Conservation (phyloP, 2,329 filamentous ascomycete species). For the Monilinia fructicola region DNA sequence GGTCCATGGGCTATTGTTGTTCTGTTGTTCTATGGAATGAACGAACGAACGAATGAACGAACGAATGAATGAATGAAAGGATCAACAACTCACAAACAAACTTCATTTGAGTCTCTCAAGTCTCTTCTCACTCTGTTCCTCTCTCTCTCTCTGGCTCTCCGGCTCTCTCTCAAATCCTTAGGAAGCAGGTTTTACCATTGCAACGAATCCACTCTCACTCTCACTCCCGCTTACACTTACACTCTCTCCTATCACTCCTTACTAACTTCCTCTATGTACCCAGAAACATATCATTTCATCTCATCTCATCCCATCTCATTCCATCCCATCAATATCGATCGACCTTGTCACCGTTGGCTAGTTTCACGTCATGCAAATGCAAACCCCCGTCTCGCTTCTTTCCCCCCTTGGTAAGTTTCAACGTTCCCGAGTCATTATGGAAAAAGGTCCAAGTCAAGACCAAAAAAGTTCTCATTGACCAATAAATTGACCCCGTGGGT, state of each 20-base stretch:
- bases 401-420: conserved; percentile 38
- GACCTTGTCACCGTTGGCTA: conserved; percentile 1
- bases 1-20: too few relatives aligned
- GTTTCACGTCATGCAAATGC: conserved; percentile 35
- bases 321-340: conserved; percentile 4
- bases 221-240: not conserved
- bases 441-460: not conserved
- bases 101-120: too few relatives aligned
- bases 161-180: too few relatives aligned
- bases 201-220: not conserved
- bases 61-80: too few relatives aligned
- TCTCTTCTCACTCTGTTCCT: too few relatives aligned
- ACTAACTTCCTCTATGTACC: not conserved
- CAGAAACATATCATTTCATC: not conserved
- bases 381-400: conserved; percentile 30
- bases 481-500: conserved; percentile 29
- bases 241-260: not conserved
- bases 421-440: conserved; percentile 19
- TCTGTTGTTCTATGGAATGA: too few relatives aligned
- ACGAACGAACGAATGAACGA: too few relatives aligned
- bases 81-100: not conserved
- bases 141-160: not conserved
- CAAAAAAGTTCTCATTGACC: conserved; percentile 17
- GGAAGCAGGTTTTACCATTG: too few relatives aligned
- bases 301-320: not conserved